Evolutionary conservation across 2,329 filamentous ascomycete species (phyloP).

Genomic region (Lecanosticta acicola): DNA sequence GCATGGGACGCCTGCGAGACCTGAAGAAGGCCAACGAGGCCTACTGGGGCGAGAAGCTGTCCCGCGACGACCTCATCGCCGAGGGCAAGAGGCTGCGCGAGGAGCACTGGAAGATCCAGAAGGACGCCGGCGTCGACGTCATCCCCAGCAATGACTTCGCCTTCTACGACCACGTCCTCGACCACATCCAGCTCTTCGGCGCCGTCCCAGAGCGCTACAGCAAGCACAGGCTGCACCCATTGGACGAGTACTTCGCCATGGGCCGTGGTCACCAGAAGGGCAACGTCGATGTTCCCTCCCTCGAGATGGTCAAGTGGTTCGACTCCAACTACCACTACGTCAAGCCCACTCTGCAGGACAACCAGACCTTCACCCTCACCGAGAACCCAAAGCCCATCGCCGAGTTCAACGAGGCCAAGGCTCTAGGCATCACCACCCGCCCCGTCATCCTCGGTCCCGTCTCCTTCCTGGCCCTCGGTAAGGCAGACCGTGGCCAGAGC

Average conservation of each 20-base stretch:
- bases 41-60: conserved; percentile 94
- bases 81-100: conserved; percentile 97
- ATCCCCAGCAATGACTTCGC: conserved; percentile 99
- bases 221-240: conserved; percentile 74
- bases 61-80: conserved; percentile 78
- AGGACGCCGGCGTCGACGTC: conserved; percentile 93
- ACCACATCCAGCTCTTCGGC: conserved; percentile 97
- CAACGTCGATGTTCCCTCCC: conserved; percentile 78
- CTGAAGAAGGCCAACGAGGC: conserved; percentile 99
- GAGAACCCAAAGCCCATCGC: conserved; percentile 85
- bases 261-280: conserved; percentile 96
- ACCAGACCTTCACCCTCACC: conserved; percentile 89
- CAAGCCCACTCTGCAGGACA: conserved; percentile 95
- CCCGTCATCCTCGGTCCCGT: conserved; percentile 94
- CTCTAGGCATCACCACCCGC: conserved; percentile 85
- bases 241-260: conserved; percentile 99
- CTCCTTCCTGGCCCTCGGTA: conserved; percentile 94
- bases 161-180: conserved; percentile 94
- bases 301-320: conserved; percentile 99
- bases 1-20: conserved; percentile 97
- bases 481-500: conserved; percentile 92
- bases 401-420: conserved; percentile 97
- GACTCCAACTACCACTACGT: conserved; percentile 99
- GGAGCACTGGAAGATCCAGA: conserved; percentile 99
- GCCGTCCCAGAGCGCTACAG: conserved; percentile 90